Base-by-base conservation (phyloP, 768 basidiomycete species). In the Cystofilobasidium ferigula region DNA sequence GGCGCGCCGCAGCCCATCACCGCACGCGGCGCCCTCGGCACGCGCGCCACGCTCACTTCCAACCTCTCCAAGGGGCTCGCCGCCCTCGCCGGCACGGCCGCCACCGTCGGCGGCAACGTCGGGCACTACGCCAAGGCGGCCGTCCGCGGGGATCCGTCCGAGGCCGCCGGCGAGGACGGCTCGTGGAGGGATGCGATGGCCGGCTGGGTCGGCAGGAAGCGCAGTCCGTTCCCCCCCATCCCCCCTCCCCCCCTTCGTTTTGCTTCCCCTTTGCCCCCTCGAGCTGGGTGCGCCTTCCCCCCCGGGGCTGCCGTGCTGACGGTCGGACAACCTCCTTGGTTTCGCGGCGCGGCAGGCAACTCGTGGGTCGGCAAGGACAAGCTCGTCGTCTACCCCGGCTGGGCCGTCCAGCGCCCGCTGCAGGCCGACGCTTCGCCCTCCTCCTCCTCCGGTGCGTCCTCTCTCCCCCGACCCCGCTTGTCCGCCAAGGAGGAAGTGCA, bases 351-450 rank as follows among this genome's bases (percentile, higher is more conserved):
- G n/a, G 7, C 51, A 66, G 64, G 59, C 59, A 66, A 43, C 48
- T 60, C 58, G 38, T 48, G 47, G 47, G 24, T 57, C 32, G 56
- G 56, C 12, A 58, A 43, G 35, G 64, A 65, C 35, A 9, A 60
- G 26, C 42, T 68, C 1, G 18, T 68, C 24, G 20, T 68, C 24
- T 68, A 62, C 56, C 66, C 66, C 14, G 66, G 66, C 34, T 68
- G 61, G 60, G 66, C 66, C 2, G 60, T 62, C 24, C 57, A 57
- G 28, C 36, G 43, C 6, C 51, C 59, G 12, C 35, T 59, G 16
- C 57, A 66, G 10, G 35, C 35, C 38, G 63, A 57, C 30, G 34
- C 35, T 20, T 35, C 63, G 28, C 12, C 43, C 54, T 22, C 57
- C 40, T 24, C 12, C 45, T 22, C 6, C 45, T 48, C 45, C 45